Evolutionary conservation across 2,329 filamentous ascomycete genomes (phyloP), one percentile per base, ranked within the genome.

Genomic region (Claviceps humidiphila): DNA sequence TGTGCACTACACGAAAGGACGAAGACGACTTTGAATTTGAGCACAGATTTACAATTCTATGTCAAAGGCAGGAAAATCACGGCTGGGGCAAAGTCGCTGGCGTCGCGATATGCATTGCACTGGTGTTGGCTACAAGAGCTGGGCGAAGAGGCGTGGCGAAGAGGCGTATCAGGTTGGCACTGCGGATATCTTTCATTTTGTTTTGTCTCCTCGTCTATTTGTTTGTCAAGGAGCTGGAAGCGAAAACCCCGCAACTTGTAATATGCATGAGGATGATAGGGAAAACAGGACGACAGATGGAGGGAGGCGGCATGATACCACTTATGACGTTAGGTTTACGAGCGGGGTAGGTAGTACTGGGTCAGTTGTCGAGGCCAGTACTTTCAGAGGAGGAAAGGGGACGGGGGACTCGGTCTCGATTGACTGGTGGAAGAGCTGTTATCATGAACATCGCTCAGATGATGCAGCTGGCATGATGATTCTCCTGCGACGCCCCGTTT

Each of bases 291-390:
- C 56, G 57, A 56, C 56, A 56, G 59, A 58, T 58, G 56, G 51
- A 63, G 56, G 48, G 17, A 61, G 56, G 57, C 30, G 59, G 59
- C 59, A 66, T 62, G 63, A 67, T 67, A 67, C 64, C 61, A 65
- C 55, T 63, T 60, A 66, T 59, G 64, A 65, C 58, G 60, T 59
- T 61, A 63, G 60, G 61, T 64, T 64, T 53, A 44, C 41, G 51
- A 45, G 51, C 26, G 44, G 26, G 44, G 17, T 30, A 38, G 34
- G 42, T 17, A 42, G 40, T n/a, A 16, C 43, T 30, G 43, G 24
- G 39, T 17, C 41, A 44, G 49, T 17, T 26, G 22, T 39, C 38
- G 20, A 45, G 14, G n/a, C 34, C 24, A n/a, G 14, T 46, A 24
- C 20, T 22, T 26, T 45, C 20, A 14, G 26, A 38, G 26, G 49